Base-by-base conservation (phyloP, 345 rosid species). In the Eutrema yunnanense region DNA sequence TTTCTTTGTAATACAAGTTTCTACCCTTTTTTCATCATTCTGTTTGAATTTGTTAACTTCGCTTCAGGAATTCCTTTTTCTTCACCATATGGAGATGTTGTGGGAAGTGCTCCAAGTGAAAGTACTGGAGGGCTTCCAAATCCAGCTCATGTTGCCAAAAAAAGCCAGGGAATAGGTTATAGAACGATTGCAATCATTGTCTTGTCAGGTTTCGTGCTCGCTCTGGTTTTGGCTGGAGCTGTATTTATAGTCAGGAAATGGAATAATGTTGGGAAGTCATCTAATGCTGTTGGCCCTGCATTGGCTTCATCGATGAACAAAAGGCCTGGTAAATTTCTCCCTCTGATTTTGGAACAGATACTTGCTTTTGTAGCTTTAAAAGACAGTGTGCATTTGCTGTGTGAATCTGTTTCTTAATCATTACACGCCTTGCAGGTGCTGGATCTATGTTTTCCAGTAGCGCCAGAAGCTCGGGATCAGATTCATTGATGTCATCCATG, bases 281-380 rank as follows among this genome's bases (percentile, higher is more conserved):
- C 96, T n/a, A 88, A 77, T 82, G 96, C 96, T 65, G 90, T 88
- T 72, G 92, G 94, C 79, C 98, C 96, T 6, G 78, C 82, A 49
- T 83, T 87, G 74, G 62, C 85, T 48, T 82, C 88, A 51, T 84
- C 97, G 22, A 78, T 87, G 56, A 85, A 96, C 85, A 92, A 96
- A 86, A 84, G 86, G 86, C 85, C 88, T 55, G 99, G 99, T 96
- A 79, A 51, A 75, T 43, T 67, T 62, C 62, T 3, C 61, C 46
- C 57, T 52, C 77, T 41, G 62, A 67, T 12, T 44, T 69, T 52
- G 47, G 50, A 75, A 19, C 41, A 49, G 38, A 42, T 40, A 38
- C 60, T 16, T 65, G 11, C 22, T 44, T 38, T 29, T 29, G 26
- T 36, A 48, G 62, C 69, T 65, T 57, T 72, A 26, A 30, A 6